Evolutionary conservation across 2,329 filamentous ascomycete species (phyloP).

Genomic region (Arthrobotrys entomopaga): DNA sequence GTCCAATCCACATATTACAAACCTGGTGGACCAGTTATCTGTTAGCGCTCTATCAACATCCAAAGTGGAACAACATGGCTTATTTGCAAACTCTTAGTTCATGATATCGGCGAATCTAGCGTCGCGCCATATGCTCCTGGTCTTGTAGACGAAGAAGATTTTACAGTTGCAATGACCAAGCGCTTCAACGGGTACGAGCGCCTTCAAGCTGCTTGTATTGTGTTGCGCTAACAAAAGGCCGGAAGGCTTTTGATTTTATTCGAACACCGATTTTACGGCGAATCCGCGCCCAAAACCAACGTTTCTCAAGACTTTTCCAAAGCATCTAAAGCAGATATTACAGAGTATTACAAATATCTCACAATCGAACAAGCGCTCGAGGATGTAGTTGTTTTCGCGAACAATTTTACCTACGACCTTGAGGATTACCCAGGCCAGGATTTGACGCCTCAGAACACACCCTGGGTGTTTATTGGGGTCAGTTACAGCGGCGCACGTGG

Average conservation of each 20-base stretch:
- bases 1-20: conserved; percentile 58
- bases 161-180: conserved; percentile 55
- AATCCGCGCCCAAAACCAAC: conserved; percentile 61
- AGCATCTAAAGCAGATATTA: conserved; percentile 58
- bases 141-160: conserved; percentile 49
- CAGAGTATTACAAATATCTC: conserved; percentile 61
- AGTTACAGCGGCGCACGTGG: conserved; percentile 57
- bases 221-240: conserved; percentile 21
- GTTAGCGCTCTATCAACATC: conserved; percentile 36
- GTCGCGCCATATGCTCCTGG: conserved; percentile 43
- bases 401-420: conserved; percentile 61
- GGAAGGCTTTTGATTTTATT: conserved; percentile 56
- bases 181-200: conserved; percentile 54
- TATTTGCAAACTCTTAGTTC: conserved; percentile 44
- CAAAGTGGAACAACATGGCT: too few relatives aligned
- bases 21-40: conserved; percentile 57
- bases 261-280: conserved; percentile 62
- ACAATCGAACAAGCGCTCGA: conserved; percentile 63
- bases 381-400: conserved; percentile 63
- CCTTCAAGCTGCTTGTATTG: background rate
- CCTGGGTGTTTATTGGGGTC: conserved; percentile 52
- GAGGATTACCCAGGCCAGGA: conserved; percentile 57
- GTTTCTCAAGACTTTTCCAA: conserved; percentile 12
- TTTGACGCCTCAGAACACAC: conserved; percentile 54
- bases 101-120: conserved; percentile 57